Evolutionary conservation across 1,139 yeast genomes (phyloP), one percentile per base, ranked within the genome.

Genomic region (Taiozyma sp.): DNA sequence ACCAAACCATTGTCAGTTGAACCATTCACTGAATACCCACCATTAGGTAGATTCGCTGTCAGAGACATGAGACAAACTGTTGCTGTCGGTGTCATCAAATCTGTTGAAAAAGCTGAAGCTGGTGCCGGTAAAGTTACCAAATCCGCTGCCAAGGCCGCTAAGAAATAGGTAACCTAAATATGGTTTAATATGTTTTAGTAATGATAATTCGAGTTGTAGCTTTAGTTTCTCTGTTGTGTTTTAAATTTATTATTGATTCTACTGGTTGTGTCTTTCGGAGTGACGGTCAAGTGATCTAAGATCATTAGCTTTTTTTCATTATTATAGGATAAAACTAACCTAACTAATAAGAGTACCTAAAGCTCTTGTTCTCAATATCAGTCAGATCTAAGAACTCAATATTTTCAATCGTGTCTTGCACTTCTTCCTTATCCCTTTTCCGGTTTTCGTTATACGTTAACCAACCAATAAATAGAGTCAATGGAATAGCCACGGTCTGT

Each of bases 11-110:
- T 89, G 95, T 88, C 93, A 80, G 96, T 89, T 75, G 96, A 89
- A 83, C 82, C 95, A 70, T 89, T 86, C 93, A 81, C 95, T 72
- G 93, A 87, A 77, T 90, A 88, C 91, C 96, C 96, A 79, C 96
- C 96, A 75, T 87, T 90, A 74, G 96, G 96, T 76, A 90, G 97
- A 85, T 90, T 90, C 83, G 97, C 97, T 73, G 97, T 90, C 83
- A 92, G 97, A 87, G 97, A 91, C 80, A 91, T 91, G 97, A 88
- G 97, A 86, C 97, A 90, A 81, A 91, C 97, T 68, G 98, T 92
- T 71, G 97, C 97, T 74, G 97, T 92, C 76, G 98, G 97, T 90
- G 97, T 92, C 75, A 90, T 92, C 93, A 92, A 92, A 89, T 80
- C 95, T 68, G 98, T 93, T 71, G 97, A 84, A 74, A 93, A 93